These are phyloP conservation scores for Paragyromitra xinjiangensis DNA, from an alignment of 495 filamentous ascomycete genomes.

Conservation along the genomic window DNA sequence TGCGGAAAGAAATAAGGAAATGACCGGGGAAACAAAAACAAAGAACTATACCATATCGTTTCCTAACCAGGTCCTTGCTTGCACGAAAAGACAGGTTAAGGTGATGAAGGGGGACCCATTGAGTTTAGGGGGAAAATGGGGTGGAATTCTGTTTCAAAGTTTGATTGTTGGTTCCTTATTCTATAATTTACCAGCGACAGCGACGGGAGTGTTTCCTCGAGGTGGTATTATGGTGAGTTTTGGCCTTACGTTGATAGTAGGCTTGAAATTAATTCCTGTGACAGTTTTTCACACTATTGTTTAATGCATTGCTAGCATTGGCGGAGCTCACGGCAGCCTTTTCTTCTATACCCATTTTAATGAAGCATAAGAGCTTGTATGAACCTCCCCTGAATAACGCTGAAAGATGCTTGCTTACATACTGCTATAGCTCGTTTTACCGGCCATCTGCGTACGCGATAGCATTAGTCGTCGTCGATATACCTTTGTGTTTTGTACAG, in stretches of 20 bases:
- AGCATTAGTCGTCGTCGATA: slow-evolving; percentile 77
- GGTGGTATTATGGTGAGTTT: slow-evolving; percentile 61
- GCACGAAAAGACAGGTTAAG: slow-evolving; percentile 72
- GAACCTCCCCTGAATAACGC: background rate
- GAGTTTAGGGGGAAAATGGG: slow-evolving; percentile 66
- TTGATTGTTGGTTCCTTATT: slow-evolving; percentile 81
- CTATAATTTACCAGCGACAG: slow-evolving; percentile 71
- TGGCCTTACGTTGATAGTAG: slow-evolving; percentile 27
- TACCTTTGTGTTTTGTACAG: slow-evolving; percentile 75
- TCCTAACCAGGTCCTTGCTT: slow-evolving; percentile 71
- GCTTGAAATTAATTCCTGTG: slow-evolving; percentile 62
- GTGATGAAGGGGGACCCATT: slow-evolving; percentile 71
- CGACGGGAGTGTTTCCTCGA: slow-evolving; percentile 65
- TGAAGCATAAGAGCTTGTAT: slow-evolving; percentile 80
- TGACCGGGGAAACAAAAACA: slow-evolving; percentile 63
- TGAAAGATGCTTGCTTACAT: slow-evolving; percentile 8
- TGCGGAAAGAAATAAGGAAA: slow-evolving; percentile 63
- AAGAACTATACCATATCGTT: slow-evolving; percentile 76
- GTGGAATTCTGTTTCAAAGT: slow-evolving; percentile 73
- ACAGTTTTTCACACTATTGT: slow-evolving; percentile 77
- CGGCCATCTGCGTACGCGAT: slow-evolving; percentile 80
- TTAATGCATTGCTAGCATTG: slow-evolving; percentile 81
- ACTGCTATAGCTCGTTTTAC: slow-evolving; percentile 69
- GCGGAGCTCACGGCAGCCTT: slow-evolving; percentile 79
- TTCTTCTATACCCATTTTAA: slow-evolving; percentile 73